Conservation (phyloP, 208 protist genomes). For the Wallacemonas collosoma region DNA sequence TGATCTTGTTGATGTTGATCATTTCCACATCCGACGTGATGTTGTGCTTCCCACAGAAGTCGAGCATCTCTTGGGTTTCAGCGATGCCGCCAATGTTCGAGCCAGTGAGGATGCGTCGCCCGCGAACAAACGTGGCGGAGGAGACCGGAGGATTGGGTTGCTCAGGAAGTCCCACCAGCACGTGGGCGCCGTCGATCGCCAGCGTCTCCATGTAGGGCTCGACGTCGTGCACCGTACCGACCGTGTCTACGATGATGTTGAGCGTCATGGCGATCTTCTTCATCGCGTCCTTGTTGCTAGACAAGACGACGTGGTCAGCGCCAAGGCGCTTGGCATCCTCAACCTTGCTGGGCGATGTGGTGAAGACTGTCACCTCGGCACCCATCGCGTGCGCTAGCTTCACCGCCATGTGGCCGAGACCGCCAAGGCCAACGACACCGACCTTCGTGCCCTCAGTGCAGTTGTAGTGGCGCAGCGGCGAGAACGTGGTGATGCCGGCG, state of each 20-base stretch:
- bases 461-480: conserved; percentile 40
- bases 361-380: conserved; percentile 84
- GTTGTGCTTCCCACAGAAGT: conserved; percentile 77
- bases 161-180: conserved; percentile 37
- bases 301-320: conserved; percentile 59
- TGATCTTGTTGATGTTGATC: conserved; percentile 70
- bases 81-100: conserved; percentile 51
- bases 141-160: conserved; percentile 30
- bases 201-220: conserved; percentile 37
- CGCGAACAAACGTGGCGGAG: conserved; percentile 23
- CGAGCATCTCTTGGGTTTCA: conserved; percentile 81
- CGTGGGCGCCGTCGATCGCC: conserved; percentile 27
- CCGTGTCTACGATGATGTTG: conserved; percentile 48
- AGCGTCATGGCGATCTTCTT: conserved; percentile 38
- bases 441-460: conserved; percentile 39
- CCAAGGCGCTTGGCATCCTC: conserved; percentile 65
- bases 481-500: conserved; percentile 86
- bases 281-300: conserved; percentile 48
- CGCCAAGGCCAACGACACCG: conserved; percentile 67
- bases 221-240: conserved; percentile 30
- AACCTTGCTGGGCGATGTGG: conserved; percentile 63
- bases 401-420: conserved; percentile 88
- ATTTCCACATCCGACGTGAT: conserved; percentile 69
- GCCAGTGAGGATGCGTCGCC: conserved; percentile 25
- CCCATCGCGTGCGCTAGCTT: conserved; percentile 87